phyloP scores from a whole-genome alignment of 1,284 basidiomycete species.

The Pseudozyma pruni region DNA sequence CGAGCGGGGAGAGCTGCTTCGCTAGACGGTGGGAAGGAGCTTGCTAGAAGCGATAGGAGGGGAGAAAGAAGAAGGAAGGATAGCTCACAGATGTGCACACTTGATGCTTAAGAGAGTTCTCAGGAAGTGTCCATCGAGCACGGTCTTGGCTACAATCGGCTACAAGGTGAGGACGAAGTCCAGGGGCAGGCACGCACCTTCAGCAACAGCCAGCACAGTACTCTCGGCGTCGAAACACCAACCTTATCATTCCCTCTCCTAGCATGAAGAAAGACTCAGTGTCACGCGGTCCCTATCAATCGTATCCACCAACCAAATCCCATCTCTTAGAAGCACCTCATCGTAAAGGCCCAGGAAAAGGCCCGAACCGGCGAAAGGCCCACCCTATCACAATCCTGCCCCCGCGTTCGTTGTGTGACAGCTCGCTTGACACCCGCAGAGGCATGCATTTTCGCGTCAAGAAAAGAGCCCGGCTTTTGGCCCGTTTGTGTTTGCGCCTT shows the following conservation, averaged over 20 bases:
- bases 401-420: conserved; percentile 5
- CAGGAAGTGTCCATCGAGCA: too few species aligned
- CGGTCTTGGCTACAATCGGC: too few species aligned
- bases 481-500: conserved; percentile 17
- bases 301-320: background rate
- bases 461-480: conserved; percentile 38
- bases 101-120: too few species aligned
- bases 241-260: too few species aligned
- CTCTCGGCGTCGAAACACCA: too few species aligned
- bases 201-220: too few species aligned
- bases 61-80: too few species aligned
- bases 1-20: background rate
- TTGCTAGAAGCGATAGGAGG: background rate
- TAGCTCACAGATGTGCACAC: too few species aligned
- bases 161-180: too few species aligned
- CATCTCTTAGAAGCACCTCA: too few species aligned
- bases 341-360: conserved; percentile 41
- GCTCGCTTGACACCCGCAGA: conserved; percentile 4
- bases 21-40: too few species aligned
- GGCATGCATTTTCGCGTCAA: background rate
- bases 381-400: conserved; percentile 22
- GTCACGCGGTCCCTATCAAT: background rate
- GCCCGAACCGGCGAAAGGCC: conserved; percentile 46
- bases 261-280: background rate
- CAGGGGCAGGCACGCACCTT: too few species aligned